Percentiles rank a stretch among this genome's conserved stretches.
Conservation (phyloP, 2,329 filamentous ascomycete genomes). For the Aspergillus aculeatus region DNA sequence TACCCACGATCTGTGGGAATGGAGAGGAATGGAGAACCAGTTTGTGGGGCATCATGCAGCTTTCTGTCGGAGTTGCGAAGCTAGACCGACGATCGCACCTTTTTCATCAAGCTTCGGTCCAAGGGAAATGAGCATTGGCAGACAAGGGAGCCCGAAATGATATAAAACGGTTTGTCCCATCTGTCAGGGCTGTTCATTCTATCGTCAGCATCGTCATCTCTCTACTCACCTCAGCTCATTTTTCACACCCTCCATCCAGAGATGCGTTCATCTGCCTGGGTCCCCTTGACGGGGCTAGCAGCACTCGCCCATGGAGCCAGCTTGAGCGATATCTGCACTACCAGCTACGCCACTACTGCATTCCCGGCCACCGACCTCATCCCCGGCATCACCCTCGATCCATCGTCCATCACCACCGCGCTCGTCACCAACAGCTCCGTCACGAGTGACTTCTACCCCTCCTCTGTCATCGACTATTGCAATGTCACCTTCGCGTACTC, state of each 20-base stretch:
- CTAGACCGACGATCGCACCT: not conserved
- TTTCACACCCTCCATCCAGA: not conserved
- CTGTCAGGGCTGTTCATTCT: not conserved
- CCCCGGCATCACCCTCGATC: slow-evolving; percentile 42
- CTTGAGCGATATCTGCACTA: slow-evolving; percentile 41
- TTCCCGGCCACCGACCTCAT: slow-evolving; percentile 46
- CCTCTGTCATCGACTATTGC: slow-evolving; percentile 30
- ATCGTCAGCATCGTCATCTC: not conserved
- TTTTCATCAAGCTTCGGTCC: not conserved
- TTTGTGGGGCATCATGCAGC: not conserved
- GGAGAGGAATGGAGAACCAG: not conserved
- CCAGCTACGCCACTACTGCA: slow-evolving; percentile 43
- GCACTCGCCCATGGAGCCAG: not conserved
- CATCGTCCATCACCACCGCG: slow-evolving; percentile 43
- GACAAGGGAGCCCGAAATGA: not conserved
- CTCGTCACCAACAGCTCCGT: slow-evolving; percentile 38
- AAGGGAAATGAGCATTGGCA: not conserved
- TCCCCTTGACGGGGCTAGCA: not conserved
- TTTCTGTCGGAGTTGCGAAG: not conserved
- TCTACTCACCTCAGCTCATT: not conserved
- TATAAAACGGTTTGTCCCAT: not conserved
- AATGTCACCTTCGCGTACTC: slow-evolving; percentile 47
- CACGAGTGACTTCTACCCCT: slow-evolving; percentile 21
- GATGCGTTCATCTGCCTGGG: not conserved
- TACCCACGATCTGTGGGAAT: not conserved